phyloP scores from a whole-genome alignment of 139 green algal genomes.

The Chlorella sp. region DNA sequence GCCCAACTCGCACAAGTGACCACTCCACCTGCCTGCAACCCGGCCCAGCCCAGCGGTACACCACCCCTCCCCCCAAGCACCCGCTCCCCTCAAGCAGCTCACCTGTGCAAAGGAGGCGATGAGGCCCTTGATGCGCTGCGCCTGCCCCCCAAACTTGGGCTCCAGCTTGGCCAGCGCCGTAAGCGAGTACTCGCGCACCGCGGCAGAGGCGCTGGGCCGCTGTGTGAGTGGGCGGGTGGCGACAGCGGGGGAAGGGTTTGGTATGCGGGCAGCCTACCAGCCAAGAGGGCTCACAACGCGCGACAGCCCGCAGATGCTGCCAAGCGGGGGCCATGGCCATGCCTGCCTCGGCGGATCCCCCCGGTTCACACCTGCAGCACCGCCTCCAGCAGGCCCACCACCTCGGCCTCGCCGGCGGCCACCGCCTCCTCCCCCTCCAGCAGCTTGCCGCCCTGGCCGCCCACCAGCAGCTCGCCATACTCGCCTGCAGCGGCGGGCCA shows the following conservation, averaged over 20 bases:
- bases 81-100: no score
- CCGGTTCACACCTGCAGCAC: conserved; percentile 44
- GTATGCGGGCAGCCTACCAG: neutral
- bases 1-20: no score
- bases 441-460: conserved; percentile 43
- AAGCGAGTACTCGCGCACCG: conserved; percentile 71
- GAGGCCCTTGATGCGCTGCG: conserved; percentile 48
- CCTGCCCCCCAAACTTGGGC: conserved; percentile 54
- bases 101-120: conserved; percentile 46
- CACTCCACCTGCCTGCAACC: no score
- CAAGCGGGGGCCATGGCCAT: no score
- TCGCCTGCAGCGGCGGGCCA: conserved; percentile 55
- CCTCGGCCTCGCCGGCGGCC: conserved; percentile 54
- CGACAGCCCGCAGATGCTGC: no score
- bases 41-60: no score
- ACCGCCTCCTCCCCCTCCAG: conserved; percentile 74
- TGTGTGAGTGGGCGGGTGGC: neutral
- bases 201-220: neutral
- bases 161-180: conserved; percentile 90
- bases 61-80: no score
- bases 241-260: neutral
- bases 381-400: conserved; percentile 64
- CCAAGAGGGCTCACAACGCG: no score
- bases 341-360: neutral
- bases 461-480: conserved; percentile 91